phyloP scores from a whole-genome alignment of 73 alveolate genomes.

The Paramecium bursaria region DNA sequence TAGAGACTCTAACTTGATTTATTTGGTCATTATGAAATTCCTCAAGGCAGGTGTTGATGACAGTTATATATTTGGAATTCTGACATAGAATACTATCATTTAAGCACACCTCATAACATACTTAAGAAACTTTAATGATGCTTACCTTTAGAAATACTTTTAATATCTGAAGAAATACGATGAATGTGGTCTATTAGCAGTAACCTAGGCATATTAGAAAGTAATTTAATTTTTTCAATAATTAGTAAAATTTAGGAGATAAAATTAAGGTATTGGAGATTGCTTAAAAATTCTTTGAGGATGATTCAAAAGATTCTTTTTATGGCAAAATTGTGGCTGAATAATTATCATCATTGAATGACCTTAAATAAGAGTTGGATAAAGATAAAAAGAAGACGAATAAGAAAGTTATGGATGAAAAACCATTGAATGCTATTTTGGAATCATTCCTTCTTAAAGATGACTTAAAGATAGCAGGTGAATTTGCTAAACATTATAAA shows the following conservation, averaged over 20 bases:
- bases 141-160: conserved; percentile 38
- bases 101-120: conserved; percentile 18
- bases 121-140: conserved; percentile 47
- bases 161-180: conserved; percentile 30
- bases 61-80: conserved; percentile 51
- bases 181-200: conserved; percentile 60
- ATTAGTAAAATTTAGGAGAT: neutral
- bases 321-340: conserved; percentile 30
- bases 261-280: conserved; percentile 11
- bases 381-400: conserved; percentile 29
- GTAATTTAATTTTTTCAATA: no score
- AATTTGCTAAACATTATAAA: conserved; percentile 38
- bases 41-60: conserved; percentile 55
- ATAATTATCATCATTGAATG: conserved; percentile 34
- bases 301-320: conserved; percentile 47
- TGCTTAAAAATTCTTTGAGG: conserved; percentile 53
- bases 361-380: conserved; percentile 29
- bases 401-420: conserved; percentile 25
- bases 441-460: conserved; percentile 37
- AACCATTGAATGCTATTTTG: conserved; percentile 41
- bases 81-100: neutral
- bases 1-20: conserved; percentile 69
- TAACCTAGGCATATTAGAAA: conserved; percentile 39
- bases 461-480: neutral
- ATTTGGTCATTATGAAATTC: conserved; percentile 67